Evolutionary conservation across 257 asterid genomes (phyloP), one percentile per base, ranked within the genome.

Genomic region (Agastache rugosa): DNA sequence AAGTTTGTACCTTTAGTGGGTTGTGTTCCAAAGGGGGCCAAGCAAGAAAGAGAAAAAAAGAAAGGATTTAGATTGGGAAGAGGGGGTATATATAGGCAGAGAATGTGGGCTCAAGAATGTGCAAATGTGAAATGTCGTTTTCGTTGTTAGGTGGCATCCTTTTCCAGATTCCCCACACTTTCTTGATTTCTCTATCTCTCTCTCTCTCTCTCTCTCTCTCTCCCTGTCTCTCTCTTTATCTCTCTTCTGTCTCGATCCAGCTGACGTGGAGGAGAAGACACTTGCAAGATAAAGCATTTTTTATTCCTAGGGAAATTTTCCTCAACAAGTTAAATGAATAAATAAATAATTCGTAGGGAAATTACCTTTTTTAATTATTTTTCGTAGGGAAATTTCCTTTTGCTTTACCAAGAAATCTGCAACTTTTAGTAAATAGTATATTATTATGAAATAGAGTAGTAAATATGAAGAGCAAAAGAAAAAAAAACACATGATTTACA

Each of bases 51-150:
- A 76, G 54, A 70, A 61, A 55, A 80, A 83, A 79, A 78, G 90
- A 83, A 83, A 64, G 78, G 0, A 0, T 1, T 0, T 1, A 0
- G 1, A 7, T 0, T 4, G 34, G 65, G 73, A n/a, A 74, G 86
- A 72, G 78, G 82, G 82, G 75, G 50, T 39, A 44, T 82, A 85
- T 85, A 53, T 75, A 82, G 83, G 73, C 67, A 25, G 45, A 48
- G 37, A 50, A 65, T 27, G 75, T 47, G 79, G 82, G 80, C 73
- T 67, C 69, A 53, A 69, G 75, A 72, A 78, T 62, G 42, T 75
- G 76, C 76, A 72, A 2, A 66, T 44, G 81, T 81, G 44, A 39
- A 10, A 55, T 53, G 79, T 81, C 79, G 25, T 67, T 84, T 79
- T 79, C 79, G 68, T 60, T 55, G 71, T 76, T 81, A 53, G 88